A percentile compares a stretch with the other conserved stretches of the same genome.
Evolutionary conservation across 2,329 filamentous ascomycete species (phyloP).

Genomic region (Colletotrichum gigasporum): DNA sequence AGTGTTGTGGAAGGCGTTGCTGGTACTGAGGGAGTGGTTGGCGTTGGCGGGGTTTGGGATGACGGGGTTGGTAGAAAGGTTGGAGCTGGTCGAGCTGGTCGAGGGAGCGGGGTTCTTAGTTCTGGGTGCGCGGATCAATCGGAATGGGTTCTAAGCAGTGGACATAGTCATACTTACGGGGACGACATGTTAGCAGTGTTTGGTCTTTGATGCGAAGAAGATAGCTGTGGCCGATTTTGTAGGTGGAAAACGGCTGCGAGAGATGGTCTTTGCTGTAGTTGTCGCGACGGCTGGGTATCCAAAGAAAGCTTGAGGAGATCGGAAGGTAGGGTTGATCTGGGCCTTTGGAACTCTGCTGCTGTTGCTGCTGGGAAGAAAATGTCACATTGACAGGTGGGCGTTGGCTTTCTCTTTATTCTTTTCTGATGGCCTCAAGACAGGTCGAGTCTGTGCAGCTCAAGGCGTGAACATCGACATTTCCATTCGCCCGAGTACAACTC

Average conservation of each 20-base stretch:
- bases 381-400: neutral
- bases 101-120: conserved; percentile 45
- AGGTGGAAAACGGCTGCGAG: conserved; percentile 55
- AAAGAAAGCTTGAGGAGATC: neutral
- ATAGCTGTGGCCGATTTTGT: conserved; percentile 53
- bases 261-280: conserved; percentile 44
- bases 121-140: conserved; percentile 34
- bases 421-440: neutral
- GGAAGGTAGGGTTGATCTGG: neutral
- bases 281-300: neutral
- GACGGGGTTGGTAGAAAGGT: conserved; percentile 43
- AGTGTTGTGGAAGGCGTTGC: conserved; percentile 20
- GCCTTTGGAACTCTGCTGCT: neutral
- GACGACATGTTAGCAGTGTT: conserved; percentile 51
- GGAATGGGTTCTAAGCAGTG: conserved; percentile 47
- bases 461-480: neutral
- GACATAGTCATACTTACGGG: conserved; percentile 36
- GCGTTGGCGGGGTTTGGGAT: conserved; percentile 13
- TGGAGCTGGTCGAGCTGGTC: conserved; percentile 31
- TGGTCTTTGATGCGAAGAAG: neutral
- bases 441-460: neutral
- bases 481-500: neutral
- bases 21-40: conserved; percentile 17
- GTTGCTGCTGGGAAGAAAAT: neutral
- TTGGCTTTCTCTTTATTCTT: conserved; percentile 12